phyloP scores from a whole-genome alignment of 2,329 filamentous ascomycete species.

The Cladobotryum mycophilum region DNA sequence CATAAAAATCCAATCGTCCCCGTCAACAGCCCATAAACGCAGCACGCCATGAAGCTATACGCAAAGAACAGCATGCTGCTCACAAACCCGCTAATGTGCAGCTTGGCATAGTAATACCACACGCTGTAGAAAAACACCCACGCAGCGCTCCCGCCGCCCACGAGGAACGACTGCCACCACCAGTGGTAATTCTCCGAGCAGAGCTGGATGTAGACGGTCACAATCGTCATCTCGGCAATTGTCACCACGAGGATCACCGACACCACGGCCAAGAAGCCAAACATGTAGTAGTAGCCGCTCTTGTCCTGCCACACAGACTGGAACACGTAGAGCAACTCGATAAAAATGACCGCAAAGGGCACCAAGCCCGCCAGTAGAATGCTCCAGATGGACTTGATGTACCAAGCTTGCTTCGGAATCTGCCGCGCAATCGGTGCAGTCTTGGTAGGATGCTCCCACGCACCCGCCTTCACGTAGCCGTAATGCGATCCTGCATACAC shows the following conservation, averaged over 20 bases:
- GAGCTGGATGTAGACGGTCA: constrained; percentile 75
- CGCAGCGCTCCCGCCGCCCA: constrained; percentile 67
- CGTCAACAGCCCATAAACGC: constrained; percentile 72
- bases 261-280: constrained; percentile 75
- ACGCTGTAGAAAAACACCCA: constrained; percentile 81
- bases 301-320: constrained; percentile 87
- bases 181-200: constrained; percentile 83
- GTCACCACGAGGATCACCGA: constrained; percentile 66
- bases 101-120: constrained; percentile 76
- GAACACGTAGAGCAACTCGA: constrained; percentile 81
- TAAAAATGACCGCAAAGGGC: constrained; percentile 82
- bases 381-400: constrained; percentile 56
- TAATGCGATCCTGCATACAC: constrained; percentile 77
- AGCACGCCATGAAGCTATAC: constrained; percentile 76
- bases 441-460: constrained; percentile 79
- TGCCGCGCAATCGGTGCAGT: constrained; percentile 66
- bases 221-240: constrained; percentile 76
- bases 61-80: constrained; percentile 78
- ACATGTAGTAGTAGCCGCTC: constrained; percentile 86
- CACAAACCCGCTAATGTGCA: constrained; percentile 75
- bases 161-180: constrained; percentile 86
- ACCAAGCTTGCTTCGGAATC: constrained; percentile 71
- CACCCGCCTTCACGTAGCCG: constrained; percentile 59
- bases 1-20: constrained; percentile 81
- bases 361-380: constrained; percentile 69